Base-by-base conservation (phyloP, 73 alveolate species). In the Paramecium octaurelia region DNA sequence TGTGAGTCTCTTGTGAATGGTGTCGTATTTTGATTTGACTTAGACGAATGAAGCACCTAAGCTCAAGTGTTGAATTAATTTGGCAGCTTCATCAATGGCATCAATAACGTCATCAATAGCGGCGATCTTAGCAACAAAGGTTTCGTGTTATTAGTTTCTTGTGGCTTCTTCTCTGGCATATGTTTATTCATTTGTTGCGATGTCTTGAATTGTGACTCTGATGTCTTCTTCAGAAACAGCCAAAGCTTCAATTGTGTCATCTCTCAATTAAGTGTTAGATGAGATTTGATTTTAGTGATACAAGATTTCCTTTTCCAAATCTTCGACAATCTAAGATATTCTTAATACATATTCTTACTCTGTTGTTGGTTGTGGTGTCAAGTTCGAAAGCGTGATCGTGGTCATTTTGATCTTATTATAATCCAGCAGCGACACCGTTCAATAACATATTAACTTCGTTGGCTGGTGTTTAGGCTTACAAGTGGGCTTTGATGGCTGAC, bases 71-170 rank as follows among this genome's bases (percentile, higher is more conserved):
- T 89, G 77, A 68, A 89, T 48, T 42, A 89, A 73, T 42, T 60
- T 89, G 57, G 94, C 21, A 44, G 94, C 94, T 16, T 89, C 94
- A 89, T 89, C 94, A 29, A 89, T 46, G 75, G 94, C 91, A n/a
- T 89, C 88, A 70, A 89, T 70, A 44, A 83, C 94, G 10, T 89
- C 94, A 23, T 80, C 91, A 24, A 80, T 80, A 31, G 91, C 91
- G 6, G 70, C 91, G 5, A 48, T 54, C 58, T 80, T 80, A 24
- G 91, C 36, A 80, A 80, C 91, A 42, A 42, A 80, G 91, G 75
- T 42, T 42, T 42, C 91, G 58, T 80, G 91, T 80, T 80, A 80
- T 42, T 42, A 42, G 46, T 80, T 24, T 80, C 91, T 80, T 18
- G 91, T 80, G 70, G 91, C 91, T 80, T 80, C 70, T 46, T 80